phyloP scores from a whole-genome alignment of 2,329 filamentous ascomycete genomes.

The Trichothecium roseum region DNA sequence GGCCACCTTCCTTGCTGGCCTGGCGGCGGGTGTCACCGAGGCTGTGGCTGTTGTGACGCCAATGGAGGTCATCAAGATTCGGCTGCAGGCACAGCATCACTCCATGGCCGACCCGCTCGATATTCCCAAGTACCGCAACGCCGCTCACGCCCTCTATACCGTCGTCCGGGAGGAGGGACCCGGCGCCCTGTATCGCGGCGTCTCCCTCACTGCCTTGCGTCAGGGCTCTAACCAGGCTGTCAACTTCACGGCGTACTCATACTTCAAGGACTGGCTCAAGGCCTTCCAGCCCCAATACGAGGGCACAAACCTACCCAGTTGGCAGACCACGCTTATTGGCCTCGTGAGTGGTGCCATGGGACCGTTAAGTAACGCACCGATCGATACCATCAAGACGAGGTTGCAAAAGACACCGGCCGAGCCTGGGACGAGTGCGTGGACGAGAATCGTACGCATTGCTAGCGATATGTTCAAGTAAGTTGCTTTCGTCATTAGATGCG shows the following conservation, averaged over 20 bases:
- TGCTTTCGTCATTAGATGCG: no score
- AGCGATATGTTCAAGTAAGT: constrained; percentile 71
- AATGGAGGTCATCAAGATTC: constrained; percentile 99
- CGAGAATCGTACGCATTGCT: constrained; percentile 69
- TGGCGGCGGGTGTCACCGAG: constrained; percentile 89
- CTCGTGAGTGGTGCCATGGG: constrained; percentile 91
- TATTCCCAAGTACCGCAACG: constrained; percentile 93
- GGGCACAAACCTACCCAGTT: constrained; percentile 61
- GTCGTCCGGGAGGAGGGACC: constrained; percentile 86
- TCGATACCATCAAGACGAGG: constrained; percentile 97
- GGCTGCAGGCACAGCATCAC: constrained; percentile 95
- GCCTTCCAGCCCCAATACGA: constrained; percentile 59
- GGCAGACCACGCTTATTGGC: constrained; percentile 85
- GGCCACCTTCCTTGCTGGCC: constrained; percentile 65
- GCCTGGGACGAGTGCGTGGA: constrained; percentile 69
- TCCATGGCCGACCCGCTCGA: constrained; percentile 95
- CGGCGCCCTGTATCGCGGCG: constrained; percentile 82
- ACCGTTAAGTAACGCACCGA: constrained; percentile 90
- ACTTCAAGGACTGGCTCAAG: constrained; percentile 76
- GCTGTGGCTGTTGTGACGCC: constrained; percentile 93
- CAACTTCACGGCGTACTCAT: constrained; percentile 96
- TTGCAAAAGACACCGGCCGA: constrained; percentile 82
- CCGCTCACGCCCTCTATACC: constrained; percentile 72
- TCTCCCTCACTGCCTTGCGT: constrained; percentile 82
- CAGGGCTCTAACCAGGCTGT: constrained; percentile 97